Percentiles rank a stretch among this genome's conserved stretches.
These are phyloP conservation scores for Metschnikowia lunata DNA, from an alignment of 805 yeast species.

Conservation along the genomic window DNA sequence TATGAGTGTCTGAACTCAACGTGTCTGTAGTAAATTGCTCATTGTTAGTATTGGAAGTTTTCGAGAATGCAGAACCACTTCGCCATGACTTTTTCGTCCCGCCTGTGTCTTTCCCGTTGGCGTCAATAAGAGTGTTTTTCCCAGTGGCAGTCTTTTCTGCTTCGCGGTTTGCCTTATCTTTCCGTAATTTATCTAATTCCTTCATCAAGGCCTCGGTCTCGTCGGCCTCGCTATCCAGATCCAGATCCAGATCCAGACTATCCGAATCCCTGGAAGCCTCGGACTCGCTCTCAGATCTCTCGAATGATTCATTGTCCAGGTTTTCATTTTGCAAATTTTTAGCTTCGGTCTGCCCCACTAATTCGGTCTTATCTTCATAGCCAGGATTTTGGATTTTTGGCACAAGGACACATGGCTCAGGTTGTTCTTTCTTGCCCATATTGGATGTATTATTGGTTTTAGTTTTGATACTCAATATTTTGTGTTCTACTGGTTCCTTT, in stretches of 20 bases:
- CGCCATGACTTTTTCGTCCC: conserved; percentile 29
- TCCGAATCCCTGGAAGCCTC: no score
- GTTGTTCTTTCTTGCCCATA: no score
- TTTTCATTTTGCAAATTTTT: no score
- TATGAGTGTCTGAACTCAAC: conserved; percentile 31
- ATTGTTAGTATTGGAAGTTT: conserved; percentile 5
- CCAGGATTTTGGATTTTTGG: no score
- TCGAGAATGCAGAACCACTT: conserved; percentile 21
- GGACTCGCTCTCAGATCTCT: no score
- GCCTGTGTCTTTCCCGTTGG: background rate
- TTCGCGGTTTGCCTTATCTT: conserved; percentile 13
- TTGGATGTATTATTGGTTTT: no score
- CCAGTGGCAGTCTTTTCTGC: conserved; percentile 1
- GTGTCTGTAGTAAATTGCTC: conserved; percentile 30
- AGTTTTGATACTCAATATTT: no score
- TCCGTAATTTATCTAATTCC: conserved; percentile 17
- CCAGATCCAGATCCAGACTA: background rate
- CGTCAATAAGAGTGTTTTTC: background rate
- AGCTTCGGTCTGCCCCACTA: no score
- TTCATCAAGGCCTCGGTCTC: conserved; percentile 18
- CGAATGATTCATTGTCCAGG: no score
- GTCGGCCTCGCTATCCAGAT: conserved; percentile 7
- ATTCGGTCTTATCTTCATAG: no score
- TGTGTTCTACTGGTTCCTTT: background rate
- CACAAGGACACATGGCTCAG: no score